A percentile compares a stretch with the other conserved stretches of the same genome.
These are phyloP conservation scores for Closterium sp. DNA, from an alignment of 139 green algal species.

Conservation along the genomic window DNA sequence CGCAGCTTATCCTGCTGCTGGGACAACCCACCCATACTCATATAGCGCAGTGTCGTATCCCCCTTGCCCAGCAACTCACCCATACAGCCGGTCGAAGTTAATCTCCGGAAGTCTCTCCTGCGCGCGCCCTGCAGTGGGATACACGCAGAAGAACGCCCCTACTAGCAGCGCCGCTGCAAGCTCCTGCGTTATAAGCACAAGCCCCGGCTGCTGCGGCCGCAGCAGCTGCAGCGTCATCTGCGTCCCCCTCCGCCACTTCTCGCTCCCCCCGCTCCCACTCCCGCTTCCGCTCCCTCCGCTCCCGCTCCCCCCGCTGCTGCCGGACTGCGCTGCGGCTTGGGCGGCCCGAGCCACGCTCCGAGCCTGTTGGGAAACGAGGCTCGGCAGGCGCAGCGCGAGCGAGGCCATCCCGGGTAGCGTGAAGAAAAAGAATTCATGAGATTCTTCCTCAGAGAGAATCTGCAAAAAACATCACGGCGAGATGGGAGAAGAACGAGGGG, in stretches of 20 bases:
- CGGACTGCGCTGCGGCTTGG: not conserved
- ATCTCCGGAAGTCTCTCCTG: conserved; percentile 28
- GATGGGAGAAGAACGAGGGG: not conserved
- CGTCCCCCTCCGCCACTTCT: not conserved
- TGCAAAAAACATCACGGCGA: not conserved
- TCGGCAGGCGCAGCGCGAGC: conserved; percentile 9
- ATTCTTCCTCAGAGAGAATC: not conserved
- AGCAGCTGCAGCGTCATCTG: conserved; percentile 8
- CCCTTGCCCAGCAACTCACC: conserved; percentile 17
- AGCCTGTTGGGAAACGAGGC: not conserved
- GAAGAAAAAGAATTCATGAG: conserved; percentile 18
- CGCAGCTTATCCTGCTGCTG: conserved; percentile 28
- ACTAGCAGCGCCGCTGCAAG: conserved; percentile 30
- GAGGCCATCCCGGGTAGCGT: conserved; percentile 28
- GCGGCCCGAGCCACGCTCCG: not conserved
- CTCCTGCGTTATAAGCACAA: conserved; percentile 36
- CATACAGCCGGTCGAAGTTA: conserved; percentile 39
- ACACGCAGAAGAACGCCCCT: conserved; percentile 40
- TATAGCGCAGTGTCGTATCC: too few relatives aligned
- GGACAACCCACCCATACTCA: not conserved
- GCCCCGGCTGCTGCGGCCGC: conserved; percentile 12
- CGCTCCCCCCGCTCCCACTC: not conserved
- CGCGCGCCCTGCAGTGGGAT: not conserved
- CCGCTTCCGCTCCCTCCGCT: not conserved
- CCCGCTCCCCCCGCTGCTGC: not conserved